Base-by-base conservation (phyloP, 495 filamentous ascomycete genomes). In the Aspergillus sclerotioniger region DNA sequence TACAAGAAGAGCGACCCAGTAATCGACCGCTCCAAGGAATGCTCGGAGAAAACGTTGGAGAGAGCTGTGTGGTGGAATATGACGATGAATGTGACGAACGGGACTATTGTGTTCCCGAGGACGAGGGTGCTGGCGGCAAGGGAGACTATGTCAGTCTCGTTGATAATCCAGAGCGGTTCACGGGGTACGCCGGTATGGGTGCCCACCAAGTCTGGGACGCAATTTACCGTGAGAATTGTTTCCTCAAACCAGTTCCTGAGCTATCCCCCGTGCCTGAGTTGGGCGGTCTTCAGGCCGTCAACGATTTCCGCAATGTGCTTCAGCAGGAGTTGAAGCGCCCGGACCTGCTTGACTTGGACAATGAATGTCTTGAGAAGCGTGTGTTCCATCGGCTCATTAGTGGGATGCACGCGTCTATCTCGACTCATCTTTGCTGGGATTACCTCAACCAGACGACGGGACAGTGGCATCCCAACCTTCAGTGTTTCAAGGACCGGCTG, bases 81-180 rank as follows among this genome's bases (percentile, higher is more conserved):
- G 94, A 97, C 64, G 95, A 98, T 63, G 94, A 98, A 69, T 97
- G 94, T 61, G 94, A 98, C 73, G 91, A 98, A 54, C 82, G 92
- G 29, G 94, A 98, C 66, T 98, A 98, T 71, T 98, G 94, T 77
- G 84, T 98, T 7, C 93, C 93, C 1, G 94, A 98, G 62, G 94
- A 98, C 68, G 91, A 97, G 74, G 87, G 87, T 56, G 85, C 90
- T 3, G 82, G 80, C 37, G 86, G 83, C 6, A 96, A 96, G 72
- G 94, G 94, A 10, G 95, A 97, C 78, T 98, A 98, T 67, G 94
- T 98, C 63, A 93, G 89, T 67, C 78, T 98, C 59, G 80, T 93
- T 37, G 90, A 91, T 63, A 98, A 98, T 62, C 93, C 93, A 19
- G 94, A 98, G 66, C 82, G 94, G 31, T 98, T 94, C 69, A 98